Evolutionary conservation across 1,284 basidiomycete species (phyloP).

Genomic region (Inonotus hispidus): DNA sequence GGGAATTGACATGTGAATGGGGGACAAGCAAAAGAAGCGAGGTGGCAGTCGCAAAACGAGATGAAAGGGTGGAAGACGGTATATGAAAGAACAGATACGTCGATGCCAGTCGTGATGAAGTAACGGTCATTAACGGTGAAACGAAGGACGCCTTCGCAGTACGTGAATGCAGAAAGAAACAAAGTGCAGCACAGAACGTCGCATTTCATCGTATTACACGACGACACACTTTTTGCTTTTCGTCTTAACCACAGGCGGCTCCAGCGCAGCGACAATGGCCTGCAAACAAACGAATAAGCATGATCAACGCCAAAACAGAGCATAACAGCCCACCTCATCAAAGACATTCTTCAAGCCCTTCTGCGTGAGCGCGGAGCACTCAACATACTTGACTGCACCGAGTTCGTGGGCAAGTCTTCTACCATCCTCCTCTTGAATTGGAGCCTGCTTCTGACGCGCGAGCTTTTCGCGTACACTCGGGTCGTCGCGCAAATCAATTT

Average conservation of each 20-base stretch:
- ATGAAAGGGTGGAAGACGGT: conserved; percentile 8
- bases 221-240: conserved; percentile 75
- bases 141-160: background rate
- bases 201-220: conserved; percentile 46
- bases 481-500: conserved; percentile 96
- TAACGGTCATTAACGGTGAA: conserved; percentile 9
- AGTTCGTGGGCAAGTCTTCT: conserved; percentile 93
- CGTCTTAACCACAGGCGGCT: conserved; percentile 90
- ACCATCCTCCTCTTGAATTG: conserved; percentile 84
- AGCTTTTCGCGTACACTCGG: conserved; percentile 92
- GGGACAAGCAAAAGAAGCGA: conserved; percentile 5
- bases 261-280: conserved; percentile 98
- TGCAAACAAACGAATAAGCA: conserved; percentile 30
- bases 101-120: conserved; percentile 17
- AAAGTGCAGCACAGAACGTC: background rate
- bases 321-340: conserved; percentile 78
- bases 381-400: conserved; percentile 98
- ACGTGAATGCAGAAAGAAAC: background rate
- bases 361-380: conserved; percentile 98
- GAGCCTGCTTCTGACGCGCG: conserved; percentile 91
- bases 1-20: background rate
- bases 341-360: conserved; percentile 99
- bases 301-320: conserved; percentile 16
- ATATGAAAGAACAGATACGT: conserved; percentile 19
- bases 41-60: background rate